Base-by-base conservation (phyloP, 139 green algal genomes). In the Dunaliella primolecta region DNA sequence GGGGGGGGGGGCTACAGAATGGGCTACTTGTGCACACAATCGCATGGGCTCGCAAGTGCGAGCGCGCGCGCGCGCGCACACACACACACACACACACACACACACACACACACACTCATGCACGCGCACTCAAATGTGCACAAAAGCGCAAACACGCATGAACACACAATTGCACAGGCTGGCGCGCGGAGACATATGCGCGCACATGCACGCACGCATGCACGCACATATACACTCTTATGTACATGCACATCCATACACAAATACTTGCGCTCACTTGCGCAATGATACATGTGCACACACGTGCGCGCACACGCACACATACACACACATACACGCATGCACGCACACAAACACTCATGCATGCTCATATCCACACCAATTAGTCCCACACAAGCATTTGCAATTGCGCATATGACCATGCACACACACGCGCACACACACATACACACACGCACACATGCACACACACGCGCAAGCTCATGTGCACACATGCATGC, bases 391-490 rank as follows among this genome's bases (percentile, higher is more conserved):
- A 64, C 46, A 64, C 72, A 79, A 20, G 3, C 77, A 81, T 15
- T 25, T 15, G 15, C 46, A n/a, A n/a, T n/a, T n/a, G n/a, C n/a
- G n/a, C n/a, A n/a, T n/a, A n/a, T n/a, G n/a, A n/a, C n/a, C n/a
- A n/a, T n/a, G 46, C 46, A 64, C 46, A 64, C 72, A 20, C 30
- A 20, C 72, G 23, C 72, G 72, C 72, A 20, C 72, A 78, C 72
- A 78, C 72, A 78, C 72, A 78, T 20, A 20, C 72, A 78, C 72
- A 78, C 72, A 20, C 72, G 72, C 72, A 78, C 72, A 78, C 72
- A 78, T 20, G 23, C 72, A 78, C 72, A 78, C 72, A 78, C 72
- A 78, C 72, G 23, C 72, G 23, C 72, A 78, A 15, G 30, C 72
- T 32, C n/a, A 34, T 20, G 30, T 20, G 30, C 72, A 78, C 72